Conservation (phyloP, 805 yeast species). For the Suhomyces canberraensis region DNA sequence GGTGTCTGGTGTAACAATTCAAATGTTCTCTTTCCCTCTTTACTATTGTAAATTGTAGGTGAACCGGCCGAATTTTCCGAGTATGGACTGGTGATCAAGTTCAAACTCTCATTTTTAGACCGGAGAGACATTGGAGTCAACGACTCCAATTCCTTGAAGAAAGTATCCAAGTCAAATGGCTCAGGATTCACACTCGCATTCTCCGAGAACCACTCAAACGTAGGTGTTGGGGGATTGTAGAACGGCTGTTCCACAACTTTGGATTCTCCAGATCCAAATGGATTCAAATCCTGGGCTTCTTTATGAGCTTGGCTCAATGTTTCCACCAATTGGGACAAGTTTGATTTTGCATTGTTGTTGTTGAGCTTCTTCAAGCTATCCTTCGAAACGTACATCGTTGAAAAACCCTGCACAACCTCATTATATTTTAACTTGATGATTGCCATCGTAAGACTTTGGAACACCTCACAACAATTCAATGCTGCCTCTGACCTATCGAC, state of each 20-base stretch:
- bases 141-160: conserved; percentile 48
- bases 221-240: background rate
- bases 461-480: conserved; percentile 62
- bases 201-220: conserved; percentile 30
- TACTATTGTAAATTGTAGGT: conserved; percentile 14
- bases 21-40: conserved; percentile 54
- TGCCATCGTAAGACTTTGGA: conserved; percentile 69
- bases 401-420: conserved; percentile 23
- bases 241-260: background rate
- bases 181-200: background rate
- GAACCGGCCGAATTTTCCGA: conserved; percentile 11
- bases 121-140: conserved; percentile 15
- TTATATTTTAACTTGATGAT: conserved; percentile 58
- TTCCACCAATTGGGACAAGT: conserved; percentile 37
- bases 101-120: background rate
- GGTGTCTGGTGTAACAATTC: conserved; percentile 64
- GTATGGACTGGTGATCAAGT: background rate
- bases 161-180: conserved; percentile 34
- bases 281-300: conserved; percentile 5
- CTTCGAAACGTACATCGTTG: conserved; percentile 5
- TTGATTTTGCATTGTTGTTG: conserved; percentile 34
- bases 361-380: conserved; percentile 7
- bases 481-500: conserved; percentile 79
- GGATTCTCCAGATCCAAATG: conserved; percentile 1
- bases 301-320: conserved; percentile 15